These are phyloP conservation scores for Leccinum pellstonianum DNA, from an alignment of 768 basidiomycete genomes.

Conservation along the genomic window DNA sequence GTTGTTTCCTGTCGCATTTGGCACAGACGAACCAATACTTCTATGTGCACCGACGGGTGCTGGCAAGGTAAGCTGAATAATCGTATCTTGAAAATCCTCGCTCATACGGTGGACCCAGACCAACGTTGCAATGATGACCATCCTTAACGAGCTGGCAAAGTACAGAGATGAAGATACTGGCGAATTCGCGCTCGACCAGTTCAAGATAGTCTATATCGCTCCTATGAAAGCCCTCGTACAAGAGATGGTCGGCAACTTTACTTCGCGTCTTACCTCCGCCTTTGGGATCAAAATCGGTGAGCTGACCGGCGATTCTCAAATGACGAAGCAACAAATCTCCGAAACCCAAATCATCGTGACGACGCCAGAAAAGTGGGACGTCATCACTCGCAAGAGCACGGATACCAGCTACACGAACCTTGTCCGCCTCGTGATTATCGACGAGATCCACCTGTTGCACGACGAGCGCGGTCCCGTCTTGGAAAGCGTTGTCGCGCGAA, in stretches of 20 bases:
- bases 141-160: slow-evolving; percentile 82
- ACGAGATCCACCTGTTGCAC: slow-evolving; percentile 98
- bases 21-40: slow-evolving; percentile 62
- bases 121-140: slow-evolving; percentile 79
- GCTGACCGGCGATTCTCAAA: slow-evolving; percentile 94
- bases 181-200: slow-evolving; percentile 77
- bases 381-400: slow-evolving; percentile 96
- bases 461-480: slow-evolving; percentile 98
- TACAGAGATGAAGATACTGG: slow-evolving; percentile 83
- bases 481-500: slow-evolving; percentile 86
- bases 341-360: slow-evolving; percentile 99
- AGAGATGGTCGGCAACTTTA: slow-evolving; percentile 97
- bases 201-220: slow-evolving; percentile 97
- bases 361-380: slow-evolving; percentile 99
- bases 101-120: slow-evolving; percentile 41
- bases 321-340: slow-evolving; percentile 96
- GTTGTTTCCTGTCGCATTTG: slow-evolving; percentile 70
- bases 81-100: neutral
- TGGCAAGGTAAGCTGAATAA: slow-evolving; percentile 73
- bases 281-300: slow-evolving; percentile 89
- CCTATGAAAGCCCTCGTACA: slow-evolving; percentile 99
- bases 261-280: slow-evolving; percentile 56
- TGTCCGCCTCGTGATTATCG: slow-evolving; percentile 94
- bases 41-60: slow-evolving; percentile 98
- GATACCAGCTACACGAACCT: slow-evolving; percentile 97